Conservation (phyloP, 2,329 filamentous ascomycete species). For the Sporothrix sp. region DNA sequence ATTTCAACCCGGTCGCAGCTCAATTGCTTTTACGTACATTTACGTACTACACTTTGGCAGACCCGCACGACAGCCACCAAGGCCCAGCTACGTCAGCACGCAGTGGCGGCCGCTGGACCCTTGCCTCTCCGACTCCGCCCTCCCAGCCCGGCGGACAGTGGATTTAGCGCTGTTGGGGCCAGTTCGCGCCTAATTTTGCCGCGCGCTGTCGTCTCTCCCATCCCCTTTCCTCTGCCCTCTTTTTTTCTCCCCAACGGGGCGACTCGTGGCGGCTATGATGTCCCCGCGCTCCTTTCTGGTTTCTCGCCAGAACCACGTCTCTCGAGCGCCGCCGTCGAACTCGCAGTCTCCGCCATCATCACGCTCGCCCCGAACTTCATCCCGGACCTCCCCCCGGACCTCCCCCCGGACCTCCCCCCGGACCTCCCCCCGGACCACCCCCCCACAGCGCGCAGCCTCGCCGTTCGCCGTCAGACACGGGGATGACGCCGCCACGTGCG, state of each 20-base stretch:
- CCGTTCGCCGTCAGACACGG: neutral
- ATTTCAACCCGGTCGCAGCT: neutral
- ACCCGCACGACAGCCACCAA: neutral
- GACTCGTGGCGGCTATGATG: conserved; percentile 24
- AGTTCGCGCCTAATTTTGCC: conserved; percentile 3
- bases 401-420: no score
- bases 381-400: neutral
- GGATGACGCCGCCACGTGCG: conserved; percentile 2
- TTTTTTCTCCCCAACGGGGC: neutral
- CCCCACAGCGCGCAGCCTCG: neutral
- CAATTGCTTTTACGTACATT: conserved; percentile 12
- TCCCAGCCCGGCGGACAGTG: conserved; percentile 6
- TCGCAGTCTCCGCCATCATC: neutral
- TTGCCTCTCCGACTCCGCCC: no score
- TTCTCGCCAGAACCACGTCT: conserved; percentile 24
- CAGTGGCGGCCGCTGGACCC: no score
- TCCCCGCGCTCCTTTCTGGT: conserved; percentile 32
- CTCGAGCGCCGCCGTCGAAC: conserved; percentile 18
- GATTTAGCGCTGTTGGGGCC: conserved; percentile 8
- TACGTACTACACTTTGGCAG: conserved; percentile 22
- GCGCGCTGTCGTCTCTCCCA: neutral
- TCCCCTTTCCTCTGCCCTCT: neutral
- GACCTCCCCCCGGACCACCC: no score
- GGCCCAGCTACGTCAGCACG: conserved; percentile 8
- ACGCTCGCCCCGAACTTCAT: neutral